phyloP scores from a whole-genome alignment of 306 rosid species.

The Lathyrus oleraceus region DNA sequence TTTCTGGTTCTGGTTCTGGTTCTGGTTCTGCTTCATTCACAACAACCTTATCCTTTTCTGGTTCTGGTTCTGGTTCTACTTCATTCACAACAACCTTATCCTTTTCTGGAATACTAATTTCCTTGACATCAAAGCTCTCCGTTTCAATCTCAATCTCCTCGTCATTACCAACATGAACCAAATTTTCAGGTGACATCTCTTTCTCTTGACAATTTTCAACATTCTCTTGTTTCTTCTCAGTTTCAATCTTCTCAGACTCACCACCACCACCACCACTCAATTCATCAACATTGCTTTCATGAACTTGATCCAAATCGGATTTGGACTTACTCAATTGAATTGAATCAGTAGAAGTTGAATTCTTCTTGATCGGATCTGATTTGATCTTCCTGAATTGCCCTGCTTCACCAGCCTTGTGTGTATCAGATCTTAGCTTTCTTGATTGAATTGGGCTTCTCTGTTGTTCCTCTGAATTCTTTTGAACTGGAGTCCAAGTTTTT shows the following conservation, averaged over 20 bases:
- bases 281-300: conserved; percentile 34
- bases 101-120: conserved; percentile 50
- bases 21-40: conserved; percentile 26
- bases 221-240: conserved; percentile 24
- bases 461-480: conserved; percentile 45
- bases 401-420: conserved; percentile 23
- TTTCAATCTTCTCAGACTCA: conserved; percentile 43
- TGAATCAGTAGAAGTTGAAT: conserved; percentile 30
- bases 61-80: conserved; percentile 26
- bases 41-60: conserved; percentile 42
- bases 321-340: conserved; percentile 50
- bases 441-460: conserved; percentile 37
- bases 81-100: conserved; percentile 35
- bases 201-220: conserved; percentile 62
- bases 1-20: conserved; percentile 12
- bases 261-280: not conserved
- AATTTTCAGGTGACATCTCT: conserved; percentile 40
- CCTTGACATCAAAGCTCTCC: conserved; percentile 67
- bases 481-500: conserved; percentile 62
- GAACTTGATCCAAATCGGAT: conserved; percentile 34
- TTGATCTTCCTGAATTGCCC: conserved; percentile 54
- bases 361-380: conserved; percentile 44
- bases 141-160: conserved; percentile 40
- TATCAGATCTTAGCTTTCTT: conserved; percentile 54
- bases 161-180: conserved; percentile 24